Evolutionary conservation across 345 rosid genomes (phyloP), one percentile per base, ranked within the genome.

Genomic region (Raphanus sativus): DNA sequence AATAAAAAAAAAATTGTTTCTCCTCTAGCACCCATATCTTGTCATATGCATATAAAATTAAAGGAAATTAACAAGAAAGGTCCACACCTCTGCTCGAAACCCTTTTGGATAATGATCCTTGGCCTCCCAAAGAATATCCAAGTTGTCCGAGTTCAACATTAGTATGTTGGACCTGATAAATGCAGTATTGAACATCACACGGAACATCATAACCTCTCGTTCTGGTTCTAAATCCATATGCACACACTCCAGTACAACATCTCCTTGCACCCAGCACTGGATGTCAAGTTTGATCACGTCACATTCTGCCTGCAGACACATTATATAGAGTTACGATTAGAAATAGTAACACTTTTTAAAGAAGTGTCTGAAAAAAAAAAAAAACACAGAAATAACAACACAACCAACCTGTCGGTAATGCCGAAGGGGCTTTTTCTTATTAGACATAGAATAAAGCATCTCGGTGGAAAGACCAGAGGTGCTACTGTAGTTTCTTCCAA

Each of bases 161-260:
- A 95, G 74, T 86, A 95, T 95, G 86, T 95, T 92, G 80, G 99
- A 95, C 73, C 99, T 87, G 81, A 95, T 95, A 83, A 95, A 95
- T 42, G 98, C 94, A 69, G 98, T 95, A 83, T 88, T 92, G 83
- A 95, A 95, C 99, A 95, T 88, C 75, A 92, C 83, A 13, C 99
- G 97, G 64, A 95, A 95, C 94, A 95, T 95, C 99, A 95, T 95
- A 75, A 92, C 90, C 83, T 92, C 99, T 87, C 98, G 87, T 70
- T 89, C 96, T 34, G 91, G 84, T 81, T 95, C 98, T 81, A 87
- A 85, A 81, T 92, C 99, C 85, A 87, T 84, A 84, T 92, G 99
- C 74, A 91, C 89, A 75, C 95, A 92, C 85, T 92, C 99, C 89
- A 95, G 83, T 17, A 95, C 99, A 81, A 91, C 93, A 85, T 95